Evolutionary conservation across 2,329 filamentous ascomycete species (phyloP).

Genomic region (Beauveria sp.): DNA sequence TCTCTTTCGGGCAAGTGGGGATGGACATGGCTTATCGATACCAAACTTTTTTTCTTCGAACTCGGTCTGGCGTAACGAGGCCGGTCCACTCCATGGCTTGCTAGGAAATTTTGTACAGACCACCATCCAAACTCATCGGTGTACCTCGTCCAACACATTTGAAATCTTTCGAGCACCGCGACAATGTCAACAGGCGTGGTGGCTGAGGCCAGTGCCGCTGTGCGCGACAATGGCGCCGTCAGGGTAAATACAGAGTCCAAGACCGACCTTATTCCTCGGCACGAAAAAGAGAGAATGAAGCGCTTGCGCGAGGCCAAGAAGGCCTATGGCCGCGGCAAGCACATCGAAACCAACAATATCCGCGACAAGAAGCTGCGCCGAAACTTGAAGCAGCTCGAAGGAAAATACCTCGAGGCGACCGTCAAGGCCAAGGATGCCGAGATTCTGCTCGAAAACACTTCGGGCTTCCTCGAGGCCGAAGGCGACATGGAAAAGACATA

Average conservation of each 20-base stretch:
- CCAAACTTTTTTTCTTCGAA: slow-evolving; percentile 3
- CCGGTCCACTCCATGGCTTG: not conserved
- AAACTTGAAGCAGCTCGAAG: slow-evolving; percentile 71
- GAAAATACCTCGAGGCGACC: slow-evolving; percentile 72
- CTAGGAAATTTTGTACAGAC: not conserved
- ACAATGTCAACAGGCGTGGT: slow-evolving; percentile 1
- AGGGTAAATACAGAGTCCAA: slow-evolving; percentile 38
- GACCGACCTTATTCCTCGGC: slow-evolving; percentile 43
- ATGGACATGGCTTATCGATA: slow-evolving; percentile 4
- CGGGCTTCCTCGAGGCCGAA: slow-evolving; percentile 83
- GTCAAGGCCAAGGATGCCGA: slow-evolving; percentile 90
- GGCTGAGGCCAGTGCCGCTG: slow-evolving; percentile 23
- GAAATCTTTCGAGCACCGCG: not conserved
- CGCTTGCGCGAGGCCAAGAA: slow-evolving; percentile 57
- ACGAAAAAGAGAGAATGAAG: slow-evolving; percentile 43
- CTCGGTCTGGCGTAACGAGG: not conserved
- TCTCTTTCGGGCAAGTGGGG: slow-evolving; percentile 8
- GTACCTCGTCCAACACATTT: not conserved
- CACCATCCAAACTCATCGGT: not conserved
- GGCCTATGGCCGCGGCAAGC: slow-evolving; percentile 76
- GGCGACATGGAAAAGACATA: slow-evolving; percentile 85
- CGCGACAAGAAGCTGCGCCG: slow-evolving; percentile 85
- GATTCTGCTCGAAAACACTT: slow-evolving; percentile 79
- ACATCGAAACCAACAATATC: slow-evolving; percentile 63
- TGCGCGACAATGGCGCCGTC: slow-evolving; percentile 45